Evolutionary conservation across 768 basidiomycete genomes (phyloP).

Genomic region (Lyophyllum decastes): DNA sequence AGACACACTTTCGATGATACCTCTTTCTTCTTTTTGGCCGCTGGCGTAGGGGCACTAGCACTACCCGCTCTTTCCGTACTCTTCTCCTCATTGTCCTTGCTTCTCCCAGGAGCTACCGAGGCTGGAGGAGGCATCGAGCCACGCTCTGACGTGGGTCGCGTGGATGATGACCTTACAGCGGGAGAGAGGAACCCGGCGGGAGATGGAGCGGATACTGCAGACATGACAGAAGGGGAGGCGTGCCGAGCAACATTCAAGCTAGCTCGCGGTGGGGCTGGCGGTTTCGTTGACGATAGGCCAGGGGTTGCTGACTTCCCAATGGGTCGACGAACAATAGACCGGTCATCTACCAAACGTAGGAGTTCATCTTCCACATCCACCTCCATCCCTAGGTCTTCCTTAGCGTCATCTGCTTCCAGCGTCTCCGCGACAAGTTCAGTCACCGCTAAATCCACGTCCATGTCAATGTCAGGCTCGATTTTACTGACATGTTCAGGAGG

Average conservation of each 20-base stretch:
- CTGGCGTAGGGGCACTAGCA: slow-evolving; percentile 15
- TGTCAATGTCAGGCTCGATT: slow-evolving; percentile 32
- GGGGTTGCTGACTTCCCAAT: slow-evolving; percentile 12
- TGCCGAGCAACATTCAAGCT: slow-evolving; percentile 1
- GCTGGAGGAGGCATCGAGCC: slow-evolving; percentile 63
- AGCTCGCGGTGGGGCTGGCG: not conserved
- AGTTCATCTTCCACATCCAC: slow-evolving; percentile 67
- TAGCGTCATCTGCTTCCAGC: slow-evolving; percentile 26
- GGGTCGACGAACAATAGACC: slow-evolving; percentile 23
- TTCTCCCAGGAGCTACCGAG: slow-evolving; percentile 21
- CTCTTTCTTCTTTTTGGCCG: slow-evolving; percentile 44
- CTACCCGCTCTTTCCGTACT: slow-evolving; percentile 25
- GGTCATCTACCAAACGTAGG: slow-evolving; percentile 67
- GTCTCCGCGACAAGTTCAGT: slow-evolving; percentile 46
- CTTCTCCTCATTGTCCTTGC: slow-evolving; percentile 31
- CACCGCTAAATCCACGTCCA: slow-evolving; percentile 47
- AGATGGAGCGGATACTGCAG: slow-evolving; percentile 11
- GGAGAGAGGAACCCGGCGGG: slow-evolving; percentile 11
- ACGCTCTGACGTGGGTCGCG: slow-evolving; percentile 38
- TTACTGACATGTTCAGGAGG: slow-evolving; percentile 27
- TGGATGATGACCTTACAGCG: slow-evolving; percentile 12
- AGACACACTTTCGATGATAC: slow-evolving; percentile 35
- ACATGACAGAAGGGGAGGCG: slow-evolving; percentile 13
- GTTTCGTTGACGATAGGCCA: slow-evolving; percentile 4
- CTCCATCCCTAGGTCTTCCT: slow-evolving; percentile 32